A percentile compares a stretch with the other conserved stretches of the same genome.
These are phyloP conservation scores for Sporisorium reilianum DNA, from an alignment of 1,284 basidiomycete species.

Conservation along the genomic window DNA sequence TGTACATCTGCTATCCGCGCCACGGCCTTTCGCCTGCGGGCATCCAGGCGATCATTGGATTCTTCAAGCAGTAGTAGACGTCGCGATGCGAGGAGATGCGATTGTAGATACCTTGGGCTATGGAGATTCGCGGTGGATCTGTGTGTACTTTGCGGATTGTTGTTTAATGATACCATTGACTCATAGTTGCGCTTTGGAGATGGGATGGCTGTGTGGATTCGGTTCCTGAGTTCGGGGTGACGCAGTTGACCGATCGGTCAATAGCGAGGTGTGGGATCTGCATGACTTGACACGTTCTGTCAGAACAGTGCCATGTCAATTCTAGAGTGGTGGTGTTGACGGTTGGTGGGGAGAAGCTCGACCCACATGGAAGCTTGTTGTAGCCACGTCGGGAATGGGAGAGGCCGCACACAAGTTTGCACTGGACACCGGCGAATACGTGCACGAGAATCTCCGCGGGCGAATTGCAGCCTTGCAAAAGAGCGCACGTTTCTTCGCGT, in stretches of 20 bases:
- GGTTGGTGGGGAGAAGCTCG: no score
- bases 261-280: neutral
- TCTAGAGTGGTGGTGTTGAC: neutral
- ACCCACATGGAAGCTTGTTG: neutral
- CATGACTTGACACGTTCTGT: constrained; percentile 4
- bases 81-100: neutral
- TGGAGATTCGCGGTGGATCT: neutral
- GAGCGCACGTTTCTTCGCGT: neutral
- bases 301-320: neutral
- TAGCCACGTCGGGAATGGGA: no score
- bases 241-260: constrained; percentile 4
- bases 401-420: neutral
- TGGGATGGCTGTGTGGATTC: neutral
- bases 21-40: constrained; percentile 59
- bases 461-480: neutral
- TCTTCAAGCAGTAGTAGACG: constrained; percentile 54
- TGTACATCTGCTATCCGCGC: constrained; percentile 61
- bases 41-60: constrained; percentile 60
- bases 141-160: neutral
- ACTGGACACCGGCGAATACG: neutral
- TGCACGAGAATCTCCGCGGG: neutral
- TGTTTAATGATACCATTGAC: constrained; percentile 2
- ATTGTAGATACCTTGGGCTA: neutral
- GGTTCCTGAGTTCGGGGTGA: neutral
- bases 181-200: neutral